Conservation (phyloP, 768 basidiomycete species). For the Suillus ampliporus region DNA sequence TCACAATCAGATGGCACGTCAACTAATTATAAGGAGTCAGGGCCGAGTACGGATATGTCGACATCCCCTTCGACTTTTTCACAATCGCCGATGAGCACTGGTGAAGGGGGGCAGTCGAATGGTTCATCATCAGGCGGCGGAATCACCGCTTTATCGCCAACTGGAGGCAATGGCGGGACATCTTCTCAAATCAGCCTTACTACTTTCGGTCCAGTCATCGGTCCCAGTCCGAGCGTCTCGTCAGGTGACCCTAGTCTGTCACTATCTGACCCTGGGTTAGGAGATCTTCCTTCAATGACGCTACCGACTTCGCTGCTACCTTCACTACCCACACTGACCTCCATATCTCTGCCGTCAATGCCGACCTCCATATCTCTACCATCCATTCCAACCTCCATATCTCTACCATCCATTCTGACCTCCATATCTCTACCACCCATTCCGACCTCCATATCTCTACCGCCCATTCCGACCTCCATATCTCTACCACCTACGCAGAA, state of each 20-base stretch:
- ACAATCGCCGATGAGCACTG: neutral
- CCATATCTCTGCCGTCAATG: neutral
- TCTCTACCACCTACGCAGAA: neutral
- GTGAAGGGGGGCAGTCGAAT: neutral
- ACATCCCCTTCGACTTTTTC: neutral
- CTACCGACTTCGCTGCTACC: neutral
- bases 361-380: neutral
- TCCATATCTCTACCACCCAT: neutral
- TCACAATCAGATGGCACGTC: conserved; percentile 5
- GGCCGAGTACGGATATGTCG: neutral
- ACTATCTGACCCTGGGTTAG: neutral
- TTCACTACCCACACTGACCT: neutral
- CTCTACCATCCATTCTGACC: neutral
- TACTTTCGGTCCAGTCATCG: no score
- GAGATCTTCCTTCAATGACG: neutral
- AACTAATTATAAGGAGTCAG: conserved; percentile 8
- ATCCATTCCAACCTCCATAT: neutral
- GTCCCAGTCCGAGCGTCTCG: neutral
- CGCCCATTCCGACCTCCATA: no score
- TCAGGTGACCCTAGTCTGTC: neutral
- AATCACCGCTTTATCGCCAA: neutral
- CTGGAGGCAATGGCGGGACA: neutral
- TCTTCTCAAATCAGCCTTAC: neutral
- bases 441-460: no score
- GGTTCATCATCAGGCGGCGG: neutral